Base-by-base conservation (phyloP, 129 eudicot genomes). In the Chrysanthemum makinoi region DNA sequence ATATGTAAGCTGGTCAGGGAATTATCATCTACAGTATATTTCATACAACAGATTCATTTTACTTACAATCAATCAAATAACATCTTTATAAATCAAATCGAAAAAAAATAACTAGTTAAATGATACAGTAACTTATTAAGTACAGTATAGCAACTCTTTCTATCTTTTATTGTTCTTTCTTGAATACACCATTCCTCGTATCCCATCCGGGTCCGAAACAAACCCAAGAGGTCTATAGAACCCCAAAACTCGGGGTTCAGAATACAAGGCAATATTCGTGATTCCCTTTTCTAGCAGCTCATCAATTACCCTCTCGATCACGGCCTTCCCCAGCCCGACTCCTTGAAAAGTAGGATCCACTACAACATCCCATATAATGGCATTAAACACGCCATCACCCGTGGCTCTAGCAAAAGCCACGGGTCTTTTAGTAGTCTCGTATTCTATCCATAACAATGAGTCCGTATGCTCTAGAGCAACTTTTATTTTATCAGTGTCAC, bases 341-440 rank as follows among this genome's bases (percentile, higher is more conserved):
- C 98, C 97, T 63, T 94, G 98, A 62, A 85, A 94, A n/a, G 78
- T 87, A 15, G 98, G 98, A 70, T 94, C 98, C 83, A 94, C 98
- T 53, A 94, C 96, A 58, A 94, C 98, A 39, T 94, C 98, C 98
- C 98, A 94, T 28, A 94, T 94, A 39, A 94, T 89, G 11, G 98
- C 90, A 18, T 94, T 94, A 51, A 94, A 94, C 52, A 89, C 98
- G 3, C 98, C 98, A 75, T 94, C 98, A 5, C 98, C 98, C 10
- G 98, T 94, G 39, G 96, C 96, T 33, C 98, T 74, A 0, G 97
- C 98, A 28, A 94, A 94, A 61, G 96, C 98, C 83, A 94, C 95
- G 11, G 98, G 96, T 71, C 81, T 69, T 63, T 80, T 77, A 18
- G 93, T 89, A 81, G 89, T 89, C 84, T 84, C 90, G 84, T 87